Evolutionary conservation across 2,329 filamentous ascomycete species (phyloP).

Genomic region (Ploettnerulaceae sp.): DNA sequence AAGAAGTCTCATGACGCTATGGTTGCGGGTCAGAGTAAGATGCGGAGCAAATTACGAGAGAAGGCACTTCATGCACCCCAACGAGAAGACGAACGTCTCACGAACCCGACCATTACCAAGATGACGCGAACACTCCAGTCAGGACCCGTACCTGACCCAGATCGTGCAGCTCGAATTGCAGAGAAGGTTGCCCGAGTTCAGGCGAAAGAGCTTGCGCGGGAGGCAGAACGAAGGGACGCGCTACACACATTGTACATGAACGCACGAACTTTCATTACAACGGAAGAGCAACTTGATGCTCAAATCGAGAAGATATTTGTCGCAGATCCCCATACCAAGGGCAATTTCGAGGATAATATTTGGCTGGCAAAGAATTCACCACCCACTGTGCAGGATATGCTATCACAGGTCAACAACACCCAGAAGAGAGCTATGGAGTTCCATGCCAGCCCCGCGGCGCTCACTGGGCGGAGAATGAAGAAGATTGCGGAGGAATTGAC

Average conservation of each 20-base stretch:
- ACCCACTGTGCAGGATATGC: conserved; percentile 45
- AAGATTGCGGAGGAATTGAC: conserved; percentile 63
- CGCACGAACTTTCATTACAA: conserved; percentile 80
- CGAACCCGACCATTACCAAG: conserved; percentile 58
- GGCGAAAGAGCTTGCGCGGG: conserved; percentile 45
- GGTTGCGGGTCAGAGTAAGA: conserved; percentile 38
- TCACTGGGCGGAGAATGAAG: conserved; percentile 54
- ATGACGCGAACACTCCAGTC: conserved; percentile 46
- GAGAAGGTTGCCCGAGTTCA: conserved; percentile 39
- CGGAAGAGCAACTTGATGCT: conserved; percentile 68
- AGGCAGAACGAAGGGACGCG: conserved; percentile 59
- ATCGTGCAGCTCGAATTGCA: conserved; percentile 51
- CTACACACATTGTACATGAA: conserved; percentile 88
- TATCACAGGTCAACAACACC: conserved; percentile 34
- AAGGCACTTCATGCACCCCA: conserved; percentile 57
- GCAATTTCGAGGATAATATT: conserved; percentile 24
- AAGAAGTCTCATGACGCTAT: conserved; percentile 44
- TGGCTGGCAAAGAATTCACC: conserved; percentile 34
- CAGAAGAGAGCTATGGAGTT: conserved; percentile 34
- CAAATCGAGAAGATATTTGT: conserved; percentile 75
- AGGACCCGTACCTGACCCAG: conserved; percentile 55
- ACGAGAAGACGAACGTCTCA: conserved; percentile 71
- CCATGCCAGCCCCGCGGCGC: conserved; percentile 24
- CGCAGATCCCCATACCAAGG: conserved; percentile 34
- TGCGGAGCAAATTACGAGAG: conserved; percentile 45